These are phyloP conservation scores for Cynanchum wilfordii DNA, from an alignment of 257 asterid genomes.

Conservation along the genomic window DNA sequence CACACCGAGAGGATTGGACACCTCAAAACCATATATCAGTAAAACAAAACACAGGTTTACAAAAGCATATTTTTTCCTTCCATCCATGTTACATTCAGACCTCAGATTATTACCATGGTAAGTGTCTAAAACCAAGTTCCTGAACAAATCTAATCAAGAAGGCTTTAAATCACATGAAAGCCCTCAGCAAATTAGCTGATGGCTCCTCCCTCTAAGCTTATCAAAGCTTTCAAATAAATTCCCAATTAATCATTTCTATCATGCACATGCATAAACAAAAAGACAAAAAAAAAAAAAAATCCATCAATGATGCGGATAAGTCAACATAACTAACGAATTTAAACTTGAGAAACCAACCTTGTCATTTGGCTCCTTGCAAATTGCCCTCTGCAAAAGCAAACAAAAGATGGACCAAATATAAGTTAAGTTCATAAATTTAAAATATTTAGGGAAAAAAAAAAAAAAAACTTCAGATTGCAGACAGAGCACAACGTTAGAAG, in stretches of 20 bases:
- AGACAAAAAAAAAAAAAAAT: background rate
- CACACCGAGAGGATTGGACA: background rate
- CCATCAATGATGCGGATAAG: background rate
- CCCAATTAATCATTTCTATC: background rate
- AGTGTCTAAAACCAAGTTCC: background rate
- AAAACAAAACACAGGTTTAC: background rate
- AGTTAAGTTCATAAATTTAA: background rate
- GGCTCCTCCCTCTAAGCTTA: background rate
- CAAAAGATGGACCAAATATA: slow-evolving; percentile 20
- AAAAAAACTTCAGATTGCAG: background rate
- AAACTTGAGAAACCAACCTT: slow-evolving; percentile 47
- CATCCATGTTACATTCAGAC: background rate
- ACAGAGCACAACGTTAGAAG: background rate
- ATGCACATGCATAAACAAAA: background rate
- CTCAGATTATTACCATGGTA: background rate
- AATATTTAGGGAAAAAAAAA: background rate
- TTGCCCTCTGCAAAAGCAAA: slow-evolving; percentile 58
- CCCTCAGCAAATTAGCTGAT: background rate
- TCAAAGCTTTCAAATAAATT: background rate
- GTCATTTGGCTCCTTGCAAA: slow-evolving; percentile 69
- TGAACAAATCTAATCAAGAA: background rate
- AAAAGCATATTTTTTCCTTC: background rate
- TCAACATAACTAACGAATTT: background rate
- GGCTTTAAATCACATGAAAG: background rate
- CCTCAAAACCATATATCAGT: background rate